Evolutionary conservation across 108 stramenopile species (phyloP).

Genomic region (Skeletonema costatum): DNA sequence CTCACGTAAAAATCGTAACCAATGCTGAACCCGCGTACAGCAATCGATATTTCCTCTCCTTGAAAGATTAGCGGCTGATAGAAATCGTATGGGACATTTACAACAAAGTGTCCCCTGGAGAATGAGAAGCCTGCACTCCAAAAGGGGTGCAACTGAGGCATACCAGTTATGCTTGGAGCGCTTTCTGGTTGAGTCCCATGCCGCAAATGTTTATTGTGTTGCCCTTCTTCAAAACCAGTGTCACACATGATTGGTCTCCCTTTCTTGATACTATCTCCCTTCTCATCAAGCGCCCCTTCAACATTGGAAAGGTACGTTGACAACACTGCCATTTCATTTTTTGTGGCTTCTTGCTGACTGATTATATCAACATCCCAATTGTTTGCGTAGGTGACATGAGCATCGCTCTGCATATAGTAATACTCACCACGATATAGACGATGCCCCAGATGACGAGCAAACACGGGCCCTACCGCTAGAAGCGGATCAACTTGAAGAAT

Average conservation of each 20-base stretch:
- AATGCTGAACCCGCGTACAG: slow-evolving; percentile 83
- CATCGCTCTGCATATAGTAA: slow-evolving; percentile 94
- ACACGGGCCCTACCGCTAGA: slow-evolving; percentile 85
- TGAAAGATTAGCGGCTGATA: slow-evolving; percentile 81
- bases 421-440: slow-evolving; percentile 92
- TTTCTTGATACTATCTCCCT: slow-evolving; percentile 64
- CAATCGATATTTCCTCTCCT: slow-evolving; percentile 92
- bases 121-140: slow-evolving; percentile 94
- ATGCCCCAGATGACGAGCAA: slow-evolving; percentile 88
- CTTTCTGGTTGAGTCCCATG: slow-evolving; percentile 89
- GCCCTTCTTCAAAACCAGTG: slow-evolving; percentile 81
- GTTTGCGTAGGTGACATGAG: slow-evolving; percentile 89
- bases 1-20: slow-evolving; percentile 86
- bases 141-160: slow-evolving; percentile 84
- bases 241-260: slow-evolving; percentile 91
- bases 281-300: slow-evolving; percentile 65
- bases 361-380: slow-evolving; percentile 94
- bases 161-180: slow-evolving; percentile 55
- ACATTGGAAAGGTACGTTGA: slow-evolving; percentile 88
- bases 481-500: slow-evolving; percentile 79
- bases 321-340: slow-evolving; percentile 92
- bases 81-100: slow-evolving; percentile 84
- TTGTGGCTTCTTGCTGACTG: slow-evolving; percentile 69
- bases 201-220: slow-evolving; percentile 75
- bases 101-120: slow-evolving; percentile 83